phyloP scores from a whole-genome alignment of 2,329 filamentous ascomycete genomes.

The Trichophyton schoenleinii region DNA sequence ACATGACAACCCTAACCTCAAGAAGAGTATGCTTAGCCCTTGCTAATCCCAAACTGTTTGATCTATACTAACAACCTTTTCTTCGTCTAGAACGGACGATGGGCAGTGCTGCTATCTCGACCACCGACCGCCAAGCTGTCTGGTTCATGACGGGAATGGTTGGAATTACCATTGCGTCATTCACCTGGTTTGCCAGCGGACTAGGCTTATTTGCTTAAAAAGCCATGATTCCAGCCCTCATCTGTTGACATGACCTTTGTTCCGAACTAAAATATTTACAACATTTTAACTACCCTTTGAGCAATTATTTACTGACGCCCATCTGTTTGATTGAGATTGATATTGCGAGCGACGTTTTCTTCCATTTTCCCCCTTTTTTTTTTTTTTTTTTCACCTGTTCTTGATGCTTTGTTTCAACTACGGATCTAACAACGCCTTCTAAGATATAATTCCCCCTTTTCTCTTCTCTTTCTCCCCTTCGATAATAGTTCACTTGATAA shows the following conservation, averaged over 20 bases:
- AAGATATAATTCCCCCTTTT: background rate
- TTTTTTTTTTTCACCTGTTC: background rate
- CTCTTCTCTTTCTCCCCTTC: background rate
- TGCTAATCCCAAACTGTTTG: background rate
- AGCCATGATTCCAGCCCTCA: background rate
- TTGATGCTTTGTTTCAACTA: background rate
- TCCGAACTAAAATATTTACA: background rate
- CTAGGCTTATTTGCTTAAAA: constrained; percentile 21
- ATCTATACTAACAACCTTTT: background rate
- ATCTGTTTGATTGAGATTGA: background rate
- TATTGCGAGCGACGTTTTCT: background rate
- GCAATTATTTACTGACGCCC: background rate
- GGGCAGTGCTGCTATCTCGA: constrained; percentile 35
- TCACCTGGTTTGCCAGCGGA: constrained; percentile 40
- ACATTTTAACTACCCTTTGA: background rate
- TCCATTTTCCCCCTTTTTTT: background rate
- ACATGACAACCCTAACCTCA: constrained; percentile 39
- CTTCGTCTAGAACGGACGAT: background rate
- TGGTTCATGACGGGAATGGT: constrained; percentile 45
- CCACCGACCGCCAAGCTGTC: constrained; percentile 43
- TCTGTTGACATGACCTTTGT: background rate
- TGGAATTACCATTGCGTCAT: constrained; percentile 45
- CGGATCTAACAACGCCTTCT: background rate
- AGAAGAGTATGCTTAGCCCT: constrained; percentile 28
- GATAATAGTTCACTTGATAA: background rate